Percentiles rank a stretch among this genome's conserved stretches.
phyloP scores from a whole-genome alignment of 179 eudicot genomes.

The Silene vulgaris region DNA sequence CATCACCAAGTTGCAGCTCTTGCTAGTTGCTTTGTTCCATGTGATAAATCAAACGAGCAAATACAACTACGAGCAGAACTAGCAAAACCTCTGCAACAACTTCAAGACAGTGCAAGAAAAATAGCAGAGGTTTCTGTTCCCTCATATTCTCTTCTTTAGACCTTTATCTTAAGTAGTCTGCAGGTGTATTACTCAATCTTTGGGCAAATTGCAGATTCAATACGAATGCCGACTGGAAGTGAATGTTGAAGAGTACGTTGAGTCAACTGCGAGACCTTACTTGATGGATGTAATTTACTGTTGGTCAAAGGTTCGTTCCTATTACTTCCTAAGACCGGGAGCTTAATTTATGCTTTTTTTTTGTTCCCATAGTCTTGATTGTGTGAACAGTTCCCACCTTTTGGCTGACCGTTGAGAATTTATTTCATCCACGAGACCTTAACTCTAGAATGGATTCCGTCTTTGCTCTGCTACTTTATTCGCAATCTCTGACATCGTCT shows the following conservation, averaged over 20 bases:
- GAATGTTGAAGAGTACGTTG: conserved; percentile 90
- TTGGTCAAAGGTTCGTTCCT: conserved; percentile 77
- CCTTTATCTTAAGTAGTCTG: not conserved
- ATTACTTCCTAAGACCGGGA: not conserved
- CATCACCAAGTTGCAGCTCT: conserved; percentile 96
- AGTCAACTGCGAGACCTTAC: conserved; percentile 77
- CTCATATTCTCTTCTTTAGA: not conserved
- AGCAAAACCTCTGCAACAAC: conserved; percentile 85
- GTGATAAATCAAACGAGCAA: conserved; percentile 80
- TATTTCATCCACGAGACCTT: not conserved
- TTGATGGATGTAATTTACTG: conserved; percentile 98
- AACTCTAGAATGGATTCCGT: not conserved
- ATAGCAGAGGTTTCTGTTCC: conserved; percentile 67
- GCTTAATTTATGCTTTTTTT: not conserved
- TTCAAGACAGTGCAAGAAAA: conserved; percentile 92
- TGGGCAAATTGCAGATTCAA: conserved; percentile 64
- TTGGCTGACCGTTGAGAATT: not conserved
- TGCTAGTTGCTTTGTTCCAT: conserved; percentile 93
- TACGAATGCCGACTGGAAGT: conserved; percentile 84
- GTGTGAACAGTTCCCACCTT: not conserved
- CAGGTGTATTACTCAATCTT: not conserved
- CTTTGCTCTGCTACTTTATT: conserved; percentile 11
- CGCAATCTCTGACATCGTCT: conserved; percentile 2
- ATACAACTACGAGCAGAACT: conserved; percentile 86
- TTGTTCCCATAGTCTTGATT: not conserved